These are phyloP conservation scores for Dendrobium huoshanense DNA, from an alignment of 106 monocot genomes.

Conservation along the genomic window DNA sequence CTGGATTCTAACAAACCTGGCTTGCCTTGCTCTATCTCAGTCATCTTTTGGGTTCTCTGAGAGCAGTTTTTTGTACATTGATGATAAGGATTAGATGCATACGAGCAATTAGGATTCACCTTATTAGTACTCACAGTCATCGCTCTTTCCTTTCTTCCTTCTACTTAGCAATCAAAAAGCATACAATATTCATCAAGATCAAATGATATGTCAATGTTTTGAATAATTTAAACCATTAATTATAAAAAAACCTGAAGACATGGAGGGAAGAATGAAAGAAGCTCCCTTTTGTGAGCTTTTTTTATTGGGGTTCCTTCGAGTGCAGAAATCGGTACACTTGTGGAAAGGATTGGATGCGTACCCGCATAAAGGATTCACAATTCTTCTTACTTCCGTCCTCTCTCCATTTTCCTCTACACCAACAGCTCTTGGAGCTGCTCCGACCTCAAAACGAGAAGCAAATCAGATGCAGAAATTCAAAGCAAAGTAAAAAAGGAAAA, in stretches of 20 bases:
- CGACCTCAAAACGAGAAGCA: neutral
- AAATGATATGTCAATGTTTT: neutral
- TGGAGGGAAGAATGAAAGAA: neutral
- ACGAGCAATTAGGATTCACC: neutral
- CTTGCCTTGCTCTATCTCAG: neutral
- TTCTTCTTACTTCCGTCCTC: neutral
- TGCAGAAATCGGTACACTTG: conserved; percentile 24
- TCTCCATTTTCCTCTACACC: neutral
- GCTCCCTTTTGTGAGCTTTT: neutral
- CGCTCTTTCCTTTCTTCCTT: neutral
- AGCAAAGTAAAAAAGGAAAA: neutral
- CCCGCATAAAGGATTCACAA: conserved; percentile 9
- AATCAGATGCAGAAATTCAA: neutral
- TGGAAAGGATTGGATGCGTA: conserved; percentile 37
- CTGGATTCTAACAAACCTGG: neutral
- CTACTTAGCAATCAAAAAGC: neutral
- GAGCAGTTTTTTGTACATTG: neutral
- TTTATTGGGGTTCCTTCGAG: neutral
- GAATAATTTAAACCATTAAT: neutral
- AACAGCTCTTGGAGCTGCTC: conserved; percentile 9
- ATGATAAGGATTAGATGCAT: conserved; percentile 1
- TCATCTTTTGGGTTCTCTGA: neutral
- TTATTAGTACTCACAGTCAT: neutral
- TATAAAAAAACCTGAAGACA: neutral
- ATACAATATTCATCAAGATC: neutral